These are phyloP conservation scores for Chlorella variabilis DNA, from an alignment of 163 green algal species.

Conservation along the genomic window DNA sequence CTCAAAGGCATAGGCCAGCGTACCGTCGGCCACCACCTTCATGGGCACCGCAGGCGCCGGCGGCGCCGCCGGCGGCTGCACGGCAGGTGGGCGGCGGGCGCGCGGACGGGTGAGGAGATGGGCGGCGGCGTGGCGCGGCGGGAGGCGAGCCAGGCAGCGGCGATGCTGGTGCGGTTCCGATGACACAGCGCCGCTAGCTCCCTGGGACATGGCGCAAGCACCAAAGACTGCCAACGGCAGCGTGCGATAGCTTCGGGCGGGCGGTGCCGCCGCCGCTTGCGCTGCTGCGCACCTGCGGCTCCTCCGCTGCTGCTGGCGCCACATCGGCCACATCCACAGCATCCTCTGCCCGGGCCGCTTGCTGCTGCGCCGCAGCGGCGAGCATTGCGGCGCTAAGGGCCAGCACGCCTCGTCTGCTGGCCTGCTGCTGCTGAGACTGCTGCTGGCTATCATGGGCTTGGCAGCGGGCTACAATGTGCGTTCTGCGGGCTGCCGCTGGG, in stretches of 20 bases:
- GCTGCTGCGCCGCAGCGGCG: neutral
- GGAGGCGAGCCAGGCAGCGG: neutral
- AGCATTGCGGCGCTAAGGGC: neutral
- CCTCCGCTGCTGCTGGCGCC: neutral
- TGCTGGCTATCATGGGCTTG: neutral
- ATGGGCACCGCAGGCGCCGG: neutral
- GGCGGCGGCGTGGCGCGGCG: no score
- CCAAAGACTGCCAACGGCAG: no score
- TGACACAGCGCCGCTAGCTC: no score
- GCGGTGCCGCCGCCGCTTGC: no score
- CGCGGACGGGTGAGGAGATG: no score
- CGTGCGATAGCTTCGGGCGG: no score
- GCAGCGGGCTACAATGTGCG: neutral
- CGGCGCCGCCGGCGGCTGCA: neutral
- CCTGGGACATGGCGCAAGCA: no score
- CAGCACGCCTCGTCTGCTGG: neutral
- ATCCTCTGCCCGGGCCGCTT: neutral
- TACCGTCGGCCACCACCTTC: conserved; percentile 64
- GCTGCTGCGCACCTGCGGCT: neutral
- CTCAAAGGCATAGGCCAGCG: conserved; percentile 82
- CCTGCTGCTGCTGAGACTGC: neutral
- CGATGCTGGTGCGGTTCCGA: no score
- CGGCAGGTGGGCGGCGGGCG: no score
- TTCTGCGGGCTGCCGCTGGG: neutral
- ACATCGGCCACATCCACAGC: neutral